Evolutionary conservation across 306 rosid genomes (phyloP), one percentile per base, ranked within the genome.

Genomic region (Albizia julibrissin): DNA sequence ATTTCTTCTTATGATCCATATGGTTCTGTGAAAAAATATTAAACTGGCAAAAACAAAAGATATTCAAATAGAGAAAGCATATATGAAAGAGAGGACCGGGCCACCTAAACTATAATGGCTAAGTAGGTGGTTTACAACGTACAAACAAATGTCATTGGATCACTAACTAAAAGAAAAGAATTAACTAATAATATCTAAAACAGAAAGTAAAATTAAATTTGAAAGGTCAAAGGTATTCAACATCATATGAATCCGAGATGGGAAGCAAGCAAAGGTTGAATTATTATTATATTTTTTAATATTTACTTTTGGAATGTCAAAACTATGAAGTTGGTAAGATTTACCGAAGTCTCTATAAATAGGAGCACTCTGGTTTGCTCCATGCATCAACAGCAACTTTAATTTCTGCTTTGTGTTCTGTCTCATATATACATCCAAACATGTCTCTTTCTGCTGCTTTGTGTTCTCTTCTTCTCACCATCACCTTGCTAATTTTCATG

Each of bases 331-430:
- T 81, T 76, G 85, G 87, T 76, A 66, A 84, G 77, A 42, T 75
- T 79, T 72, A 80, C 89, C 80, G n/a, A 69, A 49, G 72, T 82
- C 81, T 44, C 88, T 89, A 91, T 91, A 91, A 90, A 91, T 90
- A 80, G 81, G 40, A 67, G 83, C 10, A 74, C 69, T 61, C 68
- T 31, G 33, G 19, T 49, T 84, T 62, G 37, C 42, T 85, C 76
- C 78, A 82, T 84, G 81, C 85, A 87, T 50, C 58, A 49, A 14
- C 56, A 16, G n/a, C n/a, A 50, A 50, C 58, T 50, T 47, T 3
- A 47, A 47, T 47, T 21, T 52, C 65, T 26, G 16, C 42, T 59
- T 74, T 47, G 37, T 22, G 65, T 58, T 58, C 15, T 58, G 40
- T 54, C 69, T 47, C 65, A 69, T 69, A 33, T 18, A 8, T 18